A percentile compares a stretch with the other conserved stretches of the same genome.
phyloP scores from a whole-genome alignment of 495 filamentous ascomycete species.

The Daldinia concentrica region DNA sequence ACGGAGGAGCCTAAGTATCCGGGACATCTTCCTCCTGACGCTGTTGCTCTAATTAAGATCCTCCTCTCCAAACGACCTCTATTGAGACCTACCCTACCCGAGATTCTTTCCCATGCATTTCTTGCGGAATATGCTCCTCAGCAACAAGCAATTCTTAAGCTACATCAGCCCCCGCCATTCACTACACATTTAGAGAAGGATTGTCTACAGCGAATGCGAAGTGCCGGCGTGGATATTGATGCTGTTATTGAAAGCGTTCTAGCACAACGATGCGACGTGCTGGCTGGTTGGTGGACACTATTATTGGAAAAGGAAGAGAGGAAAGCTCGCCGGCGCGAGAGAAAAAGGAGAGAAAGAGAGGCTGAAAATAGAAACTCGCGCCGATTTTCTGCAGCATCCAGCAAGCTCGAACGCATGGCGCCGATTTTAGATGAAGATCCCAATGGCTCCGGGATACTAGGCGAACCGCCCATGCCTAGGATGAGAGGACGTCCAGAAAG shows the following conservation, averaged over 20 bases:
- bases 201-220: constrained; percentile 90
- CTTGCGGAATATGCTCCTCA: constrained; percentile 86
- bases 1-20: constrained; percentile 85
- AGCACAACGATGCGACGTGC: constrained; percentile 83
- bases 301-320: constrained; percentile 95
- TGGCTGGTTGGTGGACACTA: constrained; percentile 97
- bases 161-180: constrained; percentile 85
- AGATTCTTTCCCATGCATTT: constrained; percentile 89
- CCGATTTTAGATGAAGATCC: constrained; percentile 71
- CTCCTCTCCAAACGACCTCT: constrained; percentile 90
- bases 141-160: constrained; percentile 88
- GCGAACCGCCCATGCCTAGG: constrained; percentile 64
- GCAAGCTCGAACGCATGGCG: constrained; percentile 80
- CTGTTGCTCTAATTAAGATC: constrained; percentile 74
- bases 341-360: constrained; percentile 85
- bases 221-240: constrained; percentile 94
- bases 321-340: constrained; percentile 83
- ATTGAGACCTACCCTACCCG: constrained; percentile 82
- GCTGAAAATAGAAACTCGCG: constrained; percentile 80
- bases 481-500: constrained; percentile 64
- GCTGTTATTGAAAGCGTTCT: constrained; percentile 93
- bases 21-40: constrained; percentile 78
- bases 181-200: constrained; percentile 90
- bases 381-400: constrained; percentile 85
- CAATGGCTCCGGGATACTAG: constrained; percentile 47